Evolutionary conservation across 2,329 filamentous ascomycete genomes (phyloP), one percentile per base, ranked within the genome.

Genomic region (Laburnicola sp.): DNA sequence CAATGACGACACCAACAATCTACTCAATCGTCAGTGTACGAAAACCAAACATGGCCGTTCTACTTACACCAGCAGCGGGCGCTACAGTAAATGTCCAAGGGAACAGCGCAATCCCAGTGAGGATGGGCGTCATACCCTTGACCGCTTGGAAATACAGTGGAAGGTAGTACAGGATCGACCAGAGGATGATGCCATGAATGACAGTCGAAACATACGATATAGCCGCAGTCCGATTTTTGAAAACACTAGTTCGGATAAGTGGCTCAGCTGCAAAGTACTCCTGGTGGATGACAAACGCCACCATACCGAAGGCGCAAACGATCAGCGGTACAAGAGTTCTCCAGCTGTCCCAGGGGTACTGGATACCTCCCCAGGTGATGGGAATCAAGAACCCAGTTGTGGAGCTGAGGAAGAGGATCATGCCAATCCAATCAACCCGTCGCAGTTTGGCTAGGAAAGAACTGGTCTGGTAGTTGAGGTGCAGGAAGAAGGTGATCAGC

Each of bases 261-360:
- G 83, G 82, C 45, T 84, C 77, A 2, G 65, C 51, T 0, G 82
- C 78, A 28, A 78, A 67, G 42, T 72, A 75, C 8, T 75, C 72
- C 65, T 87, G 83, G 59, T 82, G 86, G 23, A 80, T 69, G 7
- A 76, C 73, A 60, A 85, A 85, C 5, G 60, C 72, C 2, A 79
- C 58, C 3, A 88, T 66, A 1, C 81, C 79, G 1, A 73, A 66
- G 0, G 73, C 63, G 1, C 85, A 85, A 6, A 87, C 34, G 3
- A 83, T 66, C 10, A 89, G 70, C 0, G 86, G 86, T 0, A 86
- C 77, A 2, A 89, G 72, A 0, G 84, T 86, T 1, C 78, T 76
- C 78, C 82, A 87, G 3, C 79, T 83, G 38, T 73, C 65, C 86
- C 86, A 89, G 0, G 77, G 62, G 63, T 86, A 88, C 72, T 85